Evolutionary conservation across 2,329 filamentous ascomycete genomes (phyloP), one percentile per base, ranked within the genome.

Genomic region (Clarireedia hainanense): DNA sequence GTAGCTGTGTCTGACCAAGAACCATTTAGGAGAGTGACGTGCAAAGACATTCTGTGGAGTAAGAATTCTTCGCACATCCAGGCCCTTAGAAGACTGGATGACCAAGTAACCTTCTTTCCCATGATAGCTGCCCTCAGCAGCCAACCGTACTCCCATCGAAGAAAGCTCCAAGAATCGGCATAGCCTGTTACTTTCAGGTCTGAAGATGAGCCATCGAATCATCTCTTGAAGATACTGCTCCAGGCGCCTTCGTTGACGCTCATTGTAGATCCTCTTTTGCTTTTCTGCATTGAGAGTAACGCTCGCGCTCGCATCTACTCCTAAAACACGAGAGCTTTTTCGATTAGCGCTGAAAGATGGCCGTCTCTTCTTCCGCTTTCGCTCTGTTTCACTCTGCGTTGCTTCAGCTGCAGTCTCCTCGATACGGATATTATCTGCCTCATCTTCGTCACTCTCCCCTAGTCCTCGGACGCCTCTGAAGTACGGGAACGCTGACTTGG

Each of bases 151-250:
- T 23, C 94, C 94, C 5, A 99, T 78, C 0, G 95, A 92, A 20
- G 94, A 99, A 7, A 99, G 76, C 69, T 99, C 94, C 2, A 99
- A 76, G 69, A 99, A 99, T 61, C 95, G 94, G 73, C 94, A 99
- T 4, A 99, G 77, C 9, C 94, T 84, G 67, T 96, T 97, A 73
- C 91, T 96, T 71, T 97, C 92, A 6, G 94, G 85, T 47, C 92
- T 84, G 73, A 99, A 99, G 72, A 99, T 97, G 65, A 99, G 83
- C 81, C 92, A 97, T 54, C 89, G 85, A 58, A 97, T 92, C 84
- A 97, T 90, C 66, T 92, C 88, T 61, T 92, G 89, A 20, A 99
- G 75, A 69, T 99, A 99, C 49, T 84, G 84, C 69, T 97, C 94
- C 34, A 99, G 76, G 68, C 89, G 89, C 64, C 84, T 86, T 56